A percentile compares a stretch with the other conserved stretches of the same genome.
Evolutionary conservation across 2,329 filamentous ascomycete genomes (phyloP).

Genomic region (Cladosporium phlei): DNA sequence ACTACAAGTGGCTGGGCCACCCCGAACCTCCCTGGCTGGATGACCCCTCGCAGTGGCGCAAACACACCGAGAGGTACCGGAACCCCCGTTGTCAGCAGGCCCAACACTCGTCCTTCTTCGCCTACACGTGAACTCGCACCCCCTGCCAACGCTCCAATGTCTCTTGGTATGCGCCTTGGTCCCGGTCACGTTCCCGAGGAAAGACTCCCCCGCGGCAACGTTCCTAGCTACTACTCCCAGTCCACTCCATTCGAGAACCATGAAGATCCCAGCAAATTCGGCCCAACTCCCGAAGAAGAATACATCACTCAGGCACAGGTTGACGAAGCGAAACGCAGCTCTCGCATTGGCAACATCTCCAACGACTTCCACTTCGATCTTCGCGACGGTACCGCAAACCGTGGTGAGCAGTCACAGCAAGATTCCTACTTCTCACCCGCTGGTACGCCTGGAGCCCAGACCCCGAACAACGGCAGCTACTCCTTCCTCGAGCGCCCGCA

Average conservation of each 20-base stretch:
- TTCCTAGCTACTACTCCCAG: conserved; percentile 13
- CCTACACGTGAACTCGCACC: conserved; percentile 26
- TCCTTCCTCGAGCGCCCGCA: conserved; percentile 28
- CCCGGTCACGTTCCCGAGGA: conserved; percentile 23
- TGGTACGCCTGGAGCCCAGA: conserved; percentile 18
- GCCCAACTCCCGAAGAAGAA: conserved; percentile 24
- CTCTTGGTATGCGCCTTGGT: conserved; percentile 28
- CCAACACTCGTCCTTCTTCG: conserved; percentile 29
- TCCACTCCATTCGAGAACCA: not conserved
- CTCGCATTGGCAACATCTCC: conserved; percentile 21
- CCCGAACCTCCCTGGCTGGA: conserved; percentile 31
- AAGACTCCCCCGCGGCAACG: conserved; percentile 4
- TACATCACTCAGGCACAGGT: conserved; percentile 29
- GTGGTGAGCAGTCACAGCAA: conserved; percentile 1
- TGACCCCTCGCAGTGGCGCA: conserved; percentile 40
- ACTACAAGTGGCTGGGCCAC: conserved; percentile 32
- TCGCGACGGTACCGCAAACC: conserved; percentile 24
- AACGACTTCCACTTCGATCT: conserved; percentile 28
- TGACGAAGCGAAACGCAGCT: conserved; percentile 30
- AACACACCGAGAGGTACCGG: conserved; percentile 38
- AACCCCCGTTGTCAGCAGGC: conserved; percentile 31
- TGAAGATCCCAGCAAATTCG: not conserved
- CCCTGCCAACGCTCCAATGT: conserved; percentile 23
- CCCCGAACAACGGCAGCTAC: conserved; percentile 19
- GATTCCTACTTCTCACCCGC: conserved; percentile 20